Evolutionary conservation across 176 grass and related monocot species (phyloP), one percentile per base, ranked within the genome.

Genomic region (Eremochloa ophiuroides): DNA sequence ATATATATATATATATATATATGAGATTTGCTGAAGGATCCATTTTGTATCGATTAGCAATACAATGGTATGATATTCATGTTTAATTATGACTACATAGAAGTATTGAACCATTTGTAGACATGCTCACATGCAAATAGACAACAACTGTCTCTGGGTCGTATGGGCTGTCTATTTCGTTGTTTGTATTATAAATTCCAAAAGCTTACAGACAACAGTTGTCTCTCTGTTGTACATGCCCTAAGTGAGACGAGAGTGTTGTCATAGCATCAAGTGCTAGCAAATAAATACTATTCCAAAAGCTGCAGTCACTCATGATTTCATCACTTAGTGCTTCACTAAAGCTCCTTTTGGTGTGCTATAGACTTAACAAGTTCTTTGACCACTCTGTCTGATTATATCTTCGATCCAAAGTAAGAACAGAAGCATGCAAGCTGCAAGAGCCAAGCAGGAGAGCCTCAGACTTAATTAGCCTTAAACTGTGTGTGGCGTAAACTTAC

Each of bases 381-480:
- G 67, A 80, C 78, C 55, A 69, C 72, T 44, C 33, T 69, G 46
- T 39, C 27, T 77, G 79, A 90, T 86, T 46, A 82, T 80, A 73
- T 48, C 39, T n/a, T 18, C 13, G 28, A 42, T 74, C 7, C 34
- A 55, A 82, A 47, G 79, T 26, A 77, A 63, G 38, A 84, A 75
- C 50, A 76, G 41, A 76, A 22, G 35, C 47, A 79, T 83, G 88
- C 35, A 74, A 15, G 16, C 64, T 71, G 44, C 43, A 78, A 40
- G 34, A 29, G 33, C 55, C 40, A 35, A 46, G 76, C 20, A 42
- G 11, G 11, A 68, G 51, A 50, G 51, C 40, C 22, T 68, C 67
- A 20, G 14, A 69, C 41, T 67, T 66, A 39, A 39, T 38, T 25
- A 25, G 35, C 44, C 8, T 18, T 56, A 58, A 17, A 41, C 51